Conservation (phyloP, 148 eudicot species). For the Spergularia bocconei region DNA sequence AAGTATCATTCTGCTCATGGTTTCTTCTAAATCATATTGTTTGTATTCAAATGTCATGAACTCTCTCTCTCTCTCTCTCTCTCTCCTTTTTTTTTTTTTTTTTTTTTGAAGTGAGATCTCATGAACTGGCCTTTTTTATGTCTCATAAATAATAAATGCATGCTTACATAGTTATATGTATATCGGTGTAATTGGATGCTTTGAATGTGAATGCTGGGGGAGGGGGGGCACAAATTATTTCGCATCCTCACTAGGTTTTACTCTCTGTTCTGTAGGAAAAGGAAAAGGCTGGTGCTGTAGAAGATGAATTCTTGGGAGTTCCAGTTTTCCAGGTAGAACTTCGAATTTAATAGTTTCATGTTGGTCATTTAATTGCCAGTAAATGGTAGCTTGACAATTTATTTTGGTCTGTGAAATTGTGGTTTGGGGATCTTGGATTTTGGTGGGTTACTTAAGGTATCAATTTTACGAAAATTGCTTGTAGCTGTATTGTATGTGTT, state of each 20-base stretch:
- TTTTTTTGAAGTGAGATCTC: no score
- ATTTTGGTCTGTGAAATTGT: not conserved
- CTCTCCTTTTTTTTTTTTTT: no score
- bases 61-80: no score
- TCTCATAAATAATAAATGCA: not conserved
- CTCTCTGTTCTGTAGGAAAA: constrained; percentile 46
- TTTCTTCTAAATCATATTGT: not conserved
- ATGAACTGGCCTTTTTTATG: not conserved
- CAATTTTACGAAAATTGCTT: not conserved
- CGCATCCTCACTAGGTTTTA: not conserved
- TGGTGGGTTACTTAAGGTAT: not conserved
- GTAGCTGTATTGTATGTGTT: not conserved
- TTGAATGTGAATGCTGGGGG: not conserved
- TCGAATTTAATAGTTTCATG: not conserved
- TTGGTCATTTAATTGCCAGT: not conserved
- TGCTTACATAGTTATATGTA: not conserved
- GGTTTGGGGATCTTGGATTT: not conserved
- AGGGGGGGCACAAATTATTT: not conserved
- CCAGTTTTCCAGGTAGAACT: constrained; percentile 94
- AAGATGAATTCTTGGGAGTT: constrained; percentile 66
- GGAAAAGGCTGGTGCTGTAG: constrained; percentile 44
- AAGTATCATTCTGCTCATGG: no score
- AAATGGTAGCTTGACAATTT: not conserved
- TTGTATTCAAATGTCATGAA: not conserved
- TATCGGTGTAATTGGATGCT: not conserved